A percentile compares a stretch with the other conserved stretches of the same genome.
phyloP scores from a whole-genome alignment of 139 green algal genomes.

The Chlorella sorokiniana region DNA sequence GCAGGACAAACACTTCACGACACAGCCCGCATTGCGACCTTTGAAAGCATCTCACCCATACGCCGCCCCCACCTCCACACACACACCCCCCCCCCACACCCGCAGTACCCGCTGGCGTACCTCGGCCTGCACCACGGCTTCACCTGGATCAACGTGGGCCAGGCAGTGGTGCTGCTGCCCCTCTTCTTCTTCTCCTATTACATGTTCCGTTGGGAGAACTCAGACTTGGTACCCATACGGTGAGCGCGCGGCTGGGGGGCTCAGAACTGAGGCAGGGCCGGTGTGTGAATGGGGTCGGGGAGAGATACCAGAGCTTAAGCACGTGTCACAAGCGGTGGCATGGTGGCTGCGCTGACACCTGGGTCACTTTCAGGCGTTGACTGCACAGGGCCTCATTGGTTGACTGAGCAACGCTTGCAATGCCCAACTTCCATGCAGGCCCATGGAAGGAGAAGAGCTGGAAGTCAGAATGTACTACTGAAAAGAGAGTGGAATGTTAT shows the following conservation, averaged over 20 bases:
- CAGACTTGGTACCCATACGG: conserved; percentile 63
- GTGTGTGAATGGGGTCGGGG: background rate
- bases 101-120: conserved; percentile 52
- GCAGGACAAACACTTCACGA: background rate
- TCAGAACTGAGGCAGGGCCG: background rate
- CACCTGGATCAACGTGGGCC: conserved; percentile 56
- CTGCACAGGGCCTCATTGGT: background rate
- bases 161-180: conserved; percentile 39
- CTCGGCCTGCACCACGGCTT: conserved; percentile 55
- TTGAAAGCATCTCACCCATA: too few relatives aligned
- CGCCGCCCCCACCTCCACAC: background rate
- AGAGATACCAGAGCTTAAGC: background rate
- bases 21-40: background rate
- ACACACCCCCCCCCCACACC: background rate
- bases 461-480: too few relatives aligned
- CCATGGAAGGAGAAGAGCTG: conserved; percentile 45
- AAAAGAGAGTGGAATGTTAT: too few relatives aligned
- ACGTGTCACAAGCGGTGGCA: too few relatives aligned
- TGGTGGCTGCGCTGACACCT: background rate
- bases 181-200: conserved; percentile 36
- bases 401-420: too few relatives aligned
- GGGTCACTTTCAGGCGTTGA: background rate
- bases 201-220: conserved; percentile 50
- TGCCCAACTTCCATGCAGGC: background rate
- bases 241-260: too few relatives aligned